phyloP scores from a whole-genome alignment of 495 filamentous ascomycete genomes.

The Bombardia bombarda region DNA sequence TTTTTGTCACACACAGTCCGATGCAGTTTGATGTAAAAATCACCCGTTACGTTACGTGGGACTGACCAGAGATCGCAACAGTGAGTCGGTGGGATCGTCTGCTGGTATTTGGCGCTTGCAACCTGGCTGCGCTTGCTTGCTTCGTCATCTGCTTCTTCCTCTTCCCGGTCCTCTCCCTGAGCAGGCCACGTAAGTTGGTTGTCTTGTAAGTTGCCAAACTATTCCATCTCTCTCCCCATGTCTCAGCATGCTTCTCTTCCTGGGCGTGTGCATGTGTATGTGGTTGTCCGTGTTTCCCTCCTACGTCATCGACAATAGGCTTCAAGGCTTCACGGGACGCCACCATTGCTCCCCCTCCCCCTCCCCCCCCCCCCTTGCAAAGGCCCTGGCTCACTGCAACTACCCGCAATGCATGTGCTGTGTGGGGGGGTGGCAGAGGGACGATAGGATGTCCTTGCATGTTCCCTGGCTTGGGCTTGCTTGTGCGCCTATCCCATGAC shows the following conservation, averaged over 20 bases:
- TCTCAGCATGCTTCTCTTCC: not conserved
- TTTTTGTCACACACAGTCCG: no score
- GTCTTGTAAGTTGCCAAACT: constrained; percentile 97
- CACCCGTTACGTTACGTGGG: constrained; percentile 10
- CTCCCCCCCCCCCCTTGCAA: no score
- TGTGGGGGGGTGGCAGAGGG: constrained; percentile 9
- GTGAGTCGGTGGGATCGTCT: constrained; percentile 97
- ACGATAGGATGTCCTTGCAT: no score
- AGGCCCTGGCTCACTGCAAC: constrained; percentile 1
- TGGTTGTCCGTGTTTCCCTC: constrained; percentile 1
- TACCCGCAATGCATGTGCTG: constrained; percentile 9
- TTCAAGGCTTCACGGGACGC: not conserved
- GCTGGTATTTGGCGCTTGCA: constrained; percentile 86
- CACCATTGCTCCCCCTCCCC: no score
- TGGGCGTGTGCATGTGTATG: no score
- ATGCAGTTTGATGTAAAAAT: no score
- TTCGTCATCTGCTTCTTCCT: constrained; percentile 89
- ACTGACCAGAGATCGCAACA: constrained; percentile 38
- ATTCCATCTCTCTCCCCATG: constrained; percentile 1
- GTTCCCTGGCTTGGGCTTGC: no score
- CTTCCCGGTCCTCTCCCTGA: constrained; percentile 62
- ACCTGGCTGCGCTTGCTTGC: constrained; percentile 80
- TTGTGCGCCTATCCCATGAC: no score
- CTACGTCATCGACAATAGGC: constrained; percentile 1
- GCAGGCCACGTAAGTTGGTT: constrained; percentile 87